Evolutionary conservation across 2,329 filamentous ascomycete species (phyloP).

Genomic region (Diaporthe sp.): DNA sequence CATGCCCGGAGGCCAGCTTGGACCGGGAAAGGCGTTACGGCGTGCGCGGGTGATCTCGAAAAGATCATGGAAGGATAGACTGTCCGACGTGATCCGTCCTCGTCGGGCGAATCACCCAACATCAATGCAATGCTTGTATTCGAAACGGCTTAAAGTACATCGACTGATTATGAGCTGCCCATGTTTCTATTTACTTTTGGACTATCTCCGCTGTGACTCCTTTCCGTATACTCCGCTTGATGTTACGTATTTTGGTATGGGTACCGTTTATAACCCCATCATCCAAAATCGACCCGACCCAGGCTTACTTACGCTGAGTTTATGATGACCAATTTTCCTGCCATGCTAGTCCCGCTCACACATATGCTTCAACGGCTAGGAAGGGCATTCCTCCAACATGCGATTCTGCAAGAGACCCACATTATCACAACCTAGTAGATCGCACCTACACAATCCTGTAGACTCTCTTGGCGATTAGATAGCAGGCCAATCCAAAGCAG

Average conservation of each 20-base stretch:
- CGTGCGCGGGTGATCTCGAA: background rate
- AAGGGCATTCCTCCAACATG: background rate
- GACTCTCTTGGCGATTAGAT: slow-evolving; percentile 84
- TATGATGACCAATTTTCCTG: background rate
- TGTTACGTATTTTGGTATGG: background rate
- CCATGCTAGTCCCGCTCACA: background rate
- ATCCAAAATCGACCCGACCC: background rate
- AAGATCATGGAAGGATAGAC: slow-evolving; percentile 12
- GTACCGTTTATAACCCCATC: slow-evolving; percentile 21
- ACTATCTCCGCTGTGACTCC: background rate
- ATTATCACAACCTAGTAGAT: background rate
- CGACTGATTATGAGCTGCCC: background rate
- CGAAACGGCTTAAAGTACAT: background rate
- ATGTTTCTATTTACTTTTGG: background rate
- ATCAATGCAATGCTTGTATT: slow-evolving; percentile 25
- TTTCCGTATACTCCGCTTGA: background rate
- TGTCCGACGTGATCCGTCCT: background rate
- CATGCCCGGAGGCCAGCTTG: slow-evolving; percentile 2
- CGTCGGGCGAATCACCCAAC: background rate
- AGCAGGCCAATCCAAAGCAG: slow-evolving; percentile 85
- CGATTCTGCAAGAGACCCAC: background rate
- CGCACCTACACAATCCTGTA: slow-evolving; percentile 78
- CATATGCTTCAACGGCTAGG: background rate
- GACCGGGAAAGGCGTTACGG: slow-evolving; percentile 24
- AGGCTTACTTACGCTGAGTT: background rate